Evolutionary conservation across 495 filamentous ascomycete genomes (phyloP), one percentile per base, ranked within the genome.

Genomic region (Podospora anserina): DNA sequence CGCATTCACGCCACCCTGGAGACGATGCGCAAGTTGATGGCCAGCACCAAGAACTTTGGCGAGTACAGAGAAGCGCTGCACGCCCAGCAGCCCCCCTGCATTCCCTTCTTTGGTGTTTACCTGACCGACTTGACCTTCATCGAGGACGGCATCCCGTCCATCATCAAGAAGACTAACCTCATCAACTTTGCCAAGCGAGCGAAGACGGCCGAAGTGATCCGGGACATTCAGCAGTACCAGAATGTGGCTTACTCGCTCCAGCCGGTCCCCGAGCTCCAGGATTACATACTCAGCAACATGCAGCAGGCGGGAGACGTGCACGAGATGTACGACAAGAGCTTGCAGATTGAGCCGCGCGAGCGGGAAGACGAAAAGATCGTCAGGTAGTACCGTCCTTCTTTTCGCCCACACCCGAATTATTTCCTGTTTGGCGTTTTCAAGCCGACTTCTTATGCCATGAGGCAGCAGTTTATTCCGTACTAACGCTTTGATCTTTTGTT

Each of bases 171-270:
- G 75, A 94, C 93, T 20, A 90, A 95, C 74, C 83, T 97, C 74
- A 99, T 98, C 82, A 98, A 99, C 82, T 99, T 98, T 78, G 92
- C 92, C 75, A 98, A 99, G 83, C 91, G 96, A 44, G 91, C 93
- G 57, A 98, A 97, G 83, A 97, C 95, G 18, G 96, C 95, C 27
- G 95, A 97, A 76, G 95, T 98, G 59, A 98, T 99, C 70, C 91
- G 92, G 55, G 94, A 97, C 76, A 97, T 99, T 68, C 96, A 98
- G 79, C 93, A 97, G 77, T 98, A 97, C 76, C 96, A 99, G 77
- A 97, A 96, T 72, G 91, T 95, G 19, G 93, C 93, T 28, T 99
- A 99, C 74, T 89, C 92, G 5, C 84, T 99, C 54, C 90, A 93
- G 77, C 86, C 93, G 0, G 93, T 99, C 9, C 86, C 88, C 18